Conservation (phyloP, 108 stramenopile species). For the Nitzschia sp. region DNA sequence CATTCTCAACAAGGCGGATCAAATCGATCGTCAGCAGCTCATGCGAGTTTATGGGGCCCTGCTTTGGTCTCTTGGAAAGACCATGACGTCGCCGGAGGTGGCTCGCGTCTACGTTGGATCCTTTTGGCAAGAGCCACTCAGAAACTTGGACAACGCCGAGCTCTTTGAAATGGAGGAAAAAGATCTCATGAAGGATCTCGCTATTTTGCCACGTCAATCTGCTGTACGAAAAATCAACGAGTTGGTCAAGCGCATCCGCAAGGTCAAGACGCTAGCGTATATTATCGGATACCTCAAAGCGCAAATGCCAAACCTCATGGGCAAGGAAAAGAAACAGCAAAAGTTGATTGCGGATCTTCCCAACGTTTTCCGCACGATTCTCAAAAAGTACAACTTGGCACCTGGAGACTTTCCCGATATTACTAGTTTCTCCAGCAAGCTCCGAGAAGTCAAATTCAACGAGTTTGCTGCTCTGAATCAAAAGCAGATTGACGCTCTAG, state of each 20-base stretch:
- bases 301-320: slow-evolving; percentile 97
- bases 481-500: slow-evolving; percentile 80
- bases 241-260: slow-evolving; percentile 94
- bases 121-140: slow-evolving; percentile 89
- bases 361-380: slow-evolving; percentile 90
- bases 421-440: slow-evolving; percentile 70
- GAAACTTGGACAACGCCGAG: slow-evolving; percentile 82
- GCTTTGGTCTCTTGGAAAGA: slow-evolving; percentile 97
- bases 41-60: slow-evolving; percentile 99
- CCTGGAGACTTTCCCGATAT: slow-evolving; percentile 92
- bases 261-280: slow-evolving; percentile 88
- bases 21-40: slow-evolving; percentile 96
- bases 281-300: slow-evolving; percentile 92
- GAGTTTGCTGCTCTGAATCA: slow-evolving; percentile 81
- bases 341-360: slow-evolving; percentile 92
- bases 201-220: slow-evolving; percentile 91
- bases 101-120: slow-evolving; percentile 96
- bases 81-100: slow-evolving; percentile 94
- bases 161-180: slow-evolving; percentile 89
- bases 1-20: slow-evolving; percentile 99
- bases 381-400: slow-evolving; percentile 91
- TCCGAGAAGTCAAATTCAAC: slow-evolving; percentile 85
- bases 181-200: slow-evolving; percentile 96
- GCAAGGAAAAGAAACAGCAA: slow-evolving; percentile 96
- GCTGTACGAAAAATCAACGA: slow-evolving; percentile 98